These are phyloP conservation scores for Penicillium palitans DNA, from an alignment of 2,329 filamentous ascomycete species.

Conservation along the genomic window DNA sequence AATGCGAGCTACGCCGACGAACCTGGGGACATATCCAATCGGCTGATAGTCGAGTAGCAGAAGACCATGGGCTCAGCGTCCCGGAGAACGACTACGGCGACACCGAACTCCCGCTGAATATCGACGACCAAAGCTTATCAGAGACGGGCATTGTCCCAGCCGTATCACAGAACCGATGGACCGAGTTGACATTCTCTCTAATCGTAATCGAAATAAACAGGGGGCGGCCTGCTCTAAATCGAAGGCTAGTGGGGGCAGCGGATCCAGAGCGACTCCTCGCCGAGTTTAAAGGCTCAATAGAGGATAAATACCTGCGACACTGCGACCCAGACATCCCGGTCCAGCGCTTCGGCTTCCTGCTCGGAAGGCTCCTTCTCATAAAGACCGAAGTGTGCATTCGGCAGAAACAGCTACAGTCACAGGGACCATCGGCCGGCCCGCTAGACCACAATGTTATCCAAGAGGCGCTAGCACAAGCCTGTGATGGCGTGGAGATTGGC, in stretches of 20 bases:
- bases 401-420: slow-evolving; percentile 26
- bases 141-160: slow-evolving; percentile 53
- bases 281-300: slow-evolving; percentile 47
- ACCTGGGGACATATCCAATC: slow-evolving; percentile 57
- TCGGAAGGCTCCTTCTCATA: slow-evolving; percentile 32
- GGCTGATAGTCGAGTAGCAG: slow-evolving; percentile 50
- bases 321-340: slow-evolving; percentile 56
- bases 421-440: slow-evolving; percentile 12
- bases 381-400: slow-evolving; percentile 41
- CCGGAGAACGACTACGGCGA: slow-evolving; percentile 51
- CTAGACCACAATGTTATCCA: slow-evolving; percentile 28
- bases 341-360: slow-evolving; percentile 35
- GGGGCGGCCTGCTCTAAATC: slow-evolving; percentile 28
- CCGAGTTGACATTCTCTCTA: slow-evolving; percentile 58
- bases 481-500: slow-evolving; percentile 37
- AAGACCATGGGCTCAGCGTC: slow-evolving; percentile 59
- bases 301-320: slow-evolving; percentile 52
- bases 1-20: slow-evolving; percentile 55
- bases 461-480: slow-evolving; percentile 38
- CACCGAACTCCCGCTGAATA: slow-evolving; percentile 41
- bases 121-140: slow-evolving; percentile 56
- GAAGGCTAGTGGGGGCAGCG: not conserved
- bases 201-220: slow-evolving; percentile 55
- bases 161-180: slow-evolving; percentile 53
- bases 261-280: slow-evolving; percentile 41